phyloP scores from a whole-genome alignment of 2,329 filamentous ascomycete genomes.

The Bipolaris bicolor region DNA sequence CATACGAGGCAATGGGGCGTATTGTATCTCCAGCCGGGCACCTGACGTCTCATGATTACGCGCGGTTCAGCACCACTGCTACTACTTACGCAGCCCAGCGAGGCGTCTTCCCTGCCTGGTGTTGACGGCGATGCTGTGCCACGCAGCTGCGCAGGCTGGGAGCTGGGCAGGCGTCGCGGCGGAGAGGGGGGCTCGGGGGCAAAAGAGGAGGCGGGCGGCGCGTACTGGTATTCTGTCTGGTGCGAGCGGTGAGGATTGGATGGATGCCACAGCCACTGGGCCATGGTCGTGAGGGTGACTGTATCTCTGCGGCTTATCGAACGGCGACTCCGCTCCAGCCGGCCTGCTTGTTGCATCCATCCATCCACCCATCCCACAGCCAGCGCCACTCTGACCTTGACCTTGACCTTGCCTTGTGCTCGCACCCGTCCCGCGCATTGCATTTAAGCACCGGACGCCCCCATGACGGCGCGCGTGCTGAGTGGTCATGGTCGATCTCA shows the following conservation, averaged over 20 bases:
- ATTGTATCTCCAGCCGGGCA: neutral
- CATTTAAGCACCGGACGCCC: conserved; percentile 12
- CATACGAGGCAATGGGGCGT: conserved; percentile 3
- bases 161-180: conserved; percentile 2
- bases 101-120: neutral
- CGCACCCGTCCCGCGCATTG: conserved; percentile 3
- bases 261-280: conserved; percentile 7
- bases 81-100: neutral
- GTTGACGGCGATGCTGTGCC: conserved; percentile 13
- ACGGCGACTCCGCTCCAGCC: conserved; percentile 24
- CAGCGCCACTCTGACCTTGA: neutral
- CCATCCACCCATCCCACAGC: neutral
- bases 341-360: neutral
- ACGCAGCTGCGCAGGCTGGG: conserved; percentile 13
- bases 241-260: conserved; percentile 13
- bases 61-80: neutral
- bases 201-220: conserved; percentile 2
- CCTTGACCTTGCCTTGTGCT: neutral
- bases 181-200: neutral
- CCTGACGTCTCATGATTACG: conserved; percentile 11
- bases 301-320: conserved; percentile 15
- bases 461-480: conserved; percentile 3
- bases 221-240: neutral
- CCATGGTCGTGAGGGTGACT: neutral
- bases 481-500: conserved; percentile 5